Percentiles rank a stretch among this genome's conserved stretches.
Conservation (phyloP, 306 rosid species). For the Castanea sativa region DNA sequence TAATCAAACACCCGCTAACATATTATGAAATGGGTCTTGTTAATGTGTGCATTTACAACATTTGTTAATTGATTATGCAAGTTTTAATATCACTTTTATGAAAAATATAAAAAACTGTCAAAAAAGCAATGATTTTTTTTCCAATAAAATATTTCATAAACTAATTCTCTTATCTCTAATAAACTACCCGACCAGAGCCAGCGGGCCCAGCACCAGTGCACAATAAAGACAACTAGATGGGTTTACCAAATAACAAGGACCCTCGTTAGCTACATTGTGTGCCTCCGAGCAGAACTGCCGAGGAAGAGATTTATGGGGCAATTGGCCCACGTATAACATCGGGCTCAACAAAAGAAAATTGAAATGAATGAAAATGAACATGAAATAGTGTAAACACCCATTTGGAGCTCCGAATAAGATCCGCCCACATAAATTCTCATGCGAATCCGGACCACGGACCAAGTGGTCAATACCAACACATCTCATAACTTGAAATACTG, state of each 20-base stretch:
- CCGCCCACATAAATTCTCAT: not conserved
- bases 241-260: no score
- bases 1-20: no score
- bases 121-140: no score
- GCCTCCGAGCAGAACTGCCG: not conserved
- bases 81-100: no score
- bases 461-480: not conserved
- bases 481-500: not conserved
- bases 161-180: no score
- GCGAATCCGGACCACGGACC: not conserved
- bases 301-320: not conserved
- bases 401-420: not conserved
- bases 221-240: not conserved
- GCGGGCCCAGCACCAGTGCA: not conserved
- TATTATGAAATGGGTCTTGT: no score
- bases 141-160: no score
- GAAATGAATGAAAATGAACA: not conserved
- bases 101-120: no score
- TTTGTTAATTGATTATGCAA: no score
- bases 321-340: not conserved
- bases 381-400: no score
- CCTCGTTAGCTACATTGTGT: not conserved
- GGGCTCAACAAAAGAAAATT: not conserved
- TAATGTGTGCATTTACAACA: accelerated
- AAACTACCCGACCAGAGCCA: no score